Base-by-base conservation (phyloP, 352 stramenopile species). In the Paralagenidium karlingii region DNA sequence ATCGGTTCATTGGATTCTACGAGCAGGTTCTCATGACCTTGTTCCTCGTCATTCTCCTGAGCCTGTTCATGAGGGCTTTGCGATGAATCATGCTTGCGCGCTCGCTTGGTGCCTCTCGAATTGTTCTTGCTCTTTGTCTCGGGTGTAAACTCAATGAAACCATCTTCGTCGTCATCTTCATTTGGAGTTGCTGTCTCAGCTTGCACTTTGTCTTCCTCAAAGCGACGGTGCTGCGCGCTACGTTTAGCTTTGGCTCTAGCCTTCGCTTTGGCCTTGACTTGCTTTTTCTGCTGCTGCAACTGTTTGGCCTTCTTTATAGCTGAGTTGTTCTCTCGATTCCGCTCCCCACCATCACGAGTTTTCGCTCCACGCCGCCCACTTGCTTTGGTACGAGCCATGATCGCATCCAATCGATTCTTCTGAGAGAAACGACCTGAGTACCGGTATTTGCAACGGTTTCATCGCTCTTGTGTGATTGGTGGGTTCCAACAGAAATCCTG, bases 61-160 rank as follows among this genome's bases (percentile, higher is more conserved):
- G 36, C 30, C 4, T 15, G 31, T 16, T 48, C 16, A 8, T 22
- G 24, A 21, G 15, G 12, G 32, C 10, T 22, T 21, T 8, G 18
- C 49, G 9, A 38, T 31, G 32, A 0, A 43, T 6, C 19, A 10
- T 2, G 26, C 8, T 16, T 54, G 15, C 4, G 56, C 34, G n/a
- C n/a, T n/a, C n/a, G n/a, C n/a, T n/a, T n/a, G n/a, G n/a, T n/a
- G n/a, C n/a, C n/a, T n/a, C n/a, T n/a, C n/a, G n/a, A n/a, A n/a
- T n/a, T n/a, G n/a, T n/a, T n/a, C n/a, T n/a, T n/a, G n/a, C n/a
- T n/a, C n/a, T n/a, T n/a, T n/a, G n/a, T n/a, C n/a, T n/a, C n/a
- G n/a, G n/a, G n/a, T n/a, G n/a, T 24, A 9, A 82, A 53, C 48
- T 67, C 53, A 39, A 82, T 82, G 34, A 78, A 82, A 2, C 58